A percentile compares a stretch with the other conserved stretches of the same genome.
phyloP scores from a whole-genome alignment of 495 filamentous ascomycete genomes.

The Hypoxylon lenormandii region DNA sequence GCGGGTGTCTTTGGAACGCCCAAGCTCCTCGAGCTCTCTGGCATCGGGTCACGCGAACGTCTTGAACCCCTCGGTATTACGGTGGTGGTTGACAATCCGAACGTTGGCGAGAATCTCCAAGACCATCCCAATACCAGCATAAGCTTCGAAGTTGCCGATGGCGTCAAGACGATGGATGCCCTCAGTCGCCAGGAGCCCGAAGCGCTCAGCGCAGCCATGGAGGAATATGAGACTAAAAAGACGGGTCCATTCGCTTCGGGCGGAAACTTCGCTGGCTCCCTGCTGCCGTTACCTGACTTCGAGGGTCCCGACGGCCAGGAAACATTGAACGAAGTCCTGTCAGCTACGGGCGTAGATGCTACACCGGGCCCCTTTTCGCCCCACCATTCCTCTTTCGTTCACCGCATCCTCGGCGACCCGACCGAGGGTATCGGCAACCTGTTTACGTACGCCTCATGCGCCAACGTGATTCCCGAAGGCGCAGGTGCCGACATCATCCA shows the following conservation, averaged over 20 bases:
- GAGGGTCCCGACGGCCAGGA: background rate
- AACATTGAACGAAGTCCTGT: background rate
- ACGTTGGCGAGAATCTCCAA: conserved; percentile 45
- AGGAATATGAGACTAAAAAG: background rate
- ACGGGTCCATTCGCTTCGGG: background rate
- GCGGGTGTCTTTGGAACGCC: conserved; percentile 65
- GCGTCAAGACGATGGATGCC: background rate
- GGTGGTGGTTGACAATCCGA: conserved; percentile 58
- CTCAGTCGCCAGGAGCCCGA: conserved; percentile 4
- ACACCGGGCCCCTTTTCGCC: background rate
- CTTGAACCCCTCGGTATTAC: conserved; percentile 60
- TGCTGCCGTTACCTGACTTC: background rate
- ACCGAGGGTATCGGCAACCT: background rate
- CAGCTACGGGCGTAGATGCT: background rate
- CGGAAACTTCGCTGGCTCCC: background rate
- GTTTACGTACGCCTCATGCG: background rate
- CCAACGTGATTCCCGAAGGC: background rate
- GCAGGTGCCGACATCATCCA: background rate
- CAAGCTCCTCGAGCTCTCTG: conserved; percentile 67
- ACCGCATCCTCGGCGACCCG: background rate
- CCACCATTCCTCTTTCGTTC: background rate
- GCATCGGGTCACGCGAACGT: conserved; percentile 62
- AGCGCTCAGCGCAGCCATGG: background rate
- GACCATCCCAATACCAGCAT: conserved; percentile 2
- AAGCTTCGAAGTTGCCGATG: conserved; percentile 2